Evolutionary conservation across 352 stramenopile genomes (phyloP).

Genomic region (Peronospora destructor): DNA sequence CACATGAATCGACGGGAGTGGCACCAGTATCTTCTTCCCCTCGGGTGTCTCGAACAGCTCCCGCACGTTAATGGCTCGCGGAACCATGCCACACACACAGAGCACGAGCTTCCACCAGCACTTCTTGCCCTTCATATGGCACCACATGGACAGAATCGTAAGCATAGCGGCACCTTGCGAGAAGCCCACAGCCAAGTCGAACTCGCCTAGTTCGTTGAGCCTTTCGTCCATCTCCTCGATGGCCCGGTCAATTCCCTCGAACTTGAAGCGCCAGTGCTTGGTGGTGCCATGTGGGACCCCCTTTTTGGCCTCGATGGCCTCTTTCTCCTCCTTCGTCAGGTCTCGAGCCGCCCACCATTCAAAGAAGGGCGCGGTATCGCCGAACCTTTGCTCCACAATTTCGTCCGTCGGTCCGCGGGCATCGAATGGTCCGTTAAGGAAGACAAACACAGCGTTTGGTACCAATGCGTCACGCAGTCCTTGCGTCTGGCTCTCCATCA

Average conservation of each 20-base stretch:
- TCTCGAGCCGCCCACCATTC: not conserved
- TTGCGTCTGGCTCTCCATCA: slow-evolving; percentile 65
- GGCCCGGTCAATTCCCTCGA: slow-evolving; percentile 12
- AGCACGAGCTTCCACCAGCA: slow-evolving; percentile 50
- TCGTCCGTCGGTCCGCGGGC: slow-evolving; percentile 51
- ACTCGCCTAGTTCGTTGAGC: slow-evolving; percentile 49
- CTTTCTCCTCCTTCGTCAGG: not conserved
- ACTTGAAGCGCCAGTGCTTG: not conserved
- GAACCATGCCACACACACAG: slow-evolving; percentile 38
- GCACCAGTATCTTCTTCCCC: slow-evolving; percentile 33
- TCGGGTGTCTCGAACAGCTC: slow-evolving; percentile 39
- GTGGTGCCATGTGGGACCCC: not conserved
- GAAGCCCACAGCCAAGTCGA: slow-evolving; percentile 73
- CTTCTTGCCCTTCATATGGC: slow-evolving; percentile 35
- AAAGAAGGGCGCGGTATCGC: not conserved
- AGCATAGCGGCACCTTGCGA: slow-evolving; percentile 69
- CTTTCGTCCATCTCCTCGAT: slow-evolving; percentile 57
- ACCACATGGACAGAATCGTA: slow-evolving; percentile 55
- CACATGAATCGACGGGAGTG: slow-evolving; percentile 56
- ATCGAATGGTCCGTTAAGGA: slow-evolving; percentile 52
- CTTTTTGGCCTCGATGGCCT: not conserved
- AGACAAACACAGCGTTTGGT: slow-evolving; percentile 57
- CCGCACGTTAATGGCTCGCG: slow-evolving; percentile 31
- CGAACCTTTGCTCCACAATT: slow-evolving; percentile 29
- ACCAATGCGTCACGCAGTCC: slow-evolving; percentile 54